These are phyloP conservation scores for Tolypocladium capitatum DNA, from an alignment of 2,329 filamentous ascomycete genomes.

Conservation along the genomic window DNA sequence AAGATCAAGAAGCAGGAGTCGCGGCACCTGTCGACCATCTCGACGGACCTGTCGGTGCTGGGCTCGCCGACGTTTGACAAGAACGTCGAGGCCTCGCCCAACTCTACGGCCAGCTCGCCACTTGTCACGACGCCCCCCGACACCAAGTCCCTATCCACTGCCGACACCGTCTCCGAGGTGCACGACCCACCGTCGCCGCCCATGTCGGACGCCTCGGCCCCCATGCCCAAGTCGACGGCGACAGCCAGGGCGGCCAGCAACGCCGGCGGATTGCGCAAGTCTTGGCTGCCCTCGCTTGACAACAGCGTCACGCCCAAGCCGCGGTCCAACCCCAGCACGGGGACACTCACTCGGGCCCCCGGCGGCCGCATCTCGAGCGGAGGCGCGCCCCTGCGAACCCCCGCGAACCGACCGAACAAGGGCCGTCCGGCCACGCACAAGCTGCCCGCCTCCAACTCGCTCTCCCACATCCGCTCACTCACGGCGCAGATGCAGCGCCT, in stretches of 20 bases:
- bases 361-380: slow-evolving; percentile 31
- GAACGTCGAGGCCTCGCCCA: slow-evolving; percentile 59
- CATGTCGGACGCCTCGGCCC: slow-evolving; percentile 70
- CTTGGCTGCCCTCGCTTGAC: slow-evolving; percentile 42
- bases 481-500: slow-evolving; percentile 96
- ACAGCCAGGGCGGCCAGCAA: slow-evolving; percentile 19
- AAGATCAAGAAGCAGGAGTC: slow-evolving; percentile 66
- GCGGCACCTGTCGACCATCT: slow-evolving; percentile 44
- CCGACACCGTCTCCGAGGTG: slow-evolving; percentile 47
- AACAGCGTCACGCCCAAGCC: slow-evolving; percentile 43
- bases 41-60: slow-evolving; percentile 47
- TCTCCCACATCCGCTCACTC: slow-evolving; percentile 84
- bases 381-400: slow-evolving; percentile 33
- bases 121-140: slow-evolving; percentile 76
- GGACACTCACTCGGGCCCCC: background rate
- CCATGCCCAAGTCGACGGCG: slow-evolving; percentile 38
- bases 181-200: slow-evolving; percentile 87
- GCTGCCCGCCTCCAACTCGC: slow-evolving; percentile 51
- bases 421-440: slow-evolving; percentile 37
- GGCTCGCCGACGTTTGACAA: slow-evolving; percentile 63
- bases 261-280: slow-evolving; percentile 24
- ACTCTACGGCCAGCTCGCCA: slow-evolving; percentile 81
- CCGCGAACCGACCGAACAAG: slow-evolving; percentile 36
- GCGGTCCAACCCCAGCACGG: slow-evolving; percentile 32
- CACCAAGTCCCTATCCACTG: slow-evolving; percentile 48